phyloP scores from a whole-genome alignment of 2,329 filamentous ascomycete species.

The Curvularia sp. region DNA sequence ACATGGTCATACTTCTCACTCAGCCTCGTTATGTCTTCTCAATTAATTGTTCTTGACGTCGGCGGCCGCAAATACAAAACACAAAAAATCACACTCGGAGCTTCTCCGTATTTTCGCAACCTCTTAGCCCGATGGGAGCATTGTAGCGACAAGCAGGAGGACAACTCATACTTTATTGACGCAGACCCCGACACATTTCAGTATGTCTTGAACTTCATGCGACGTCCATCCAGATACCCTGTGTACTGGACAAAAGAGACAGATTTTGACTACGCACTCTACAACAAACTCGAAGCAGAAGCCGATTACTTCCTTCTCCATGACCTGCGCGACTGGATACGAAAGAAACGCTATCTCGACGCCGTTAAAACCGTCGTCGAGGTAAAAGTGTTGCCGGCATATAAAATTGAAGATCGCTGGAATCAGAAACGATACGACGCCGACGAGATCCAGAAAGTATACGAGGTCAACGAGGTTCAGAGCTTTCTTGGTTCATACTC shows the following conservation, averaged over 20 bases:
- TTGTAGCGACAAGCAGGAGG: slow-evolving; percentile 30
- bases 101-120: slow-evolving; percentile 27
- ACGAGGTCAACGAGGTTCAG: slow-evolving; percentile 8
- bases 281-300: slow-evolving; percentile 40
- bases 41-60: slow-evolving; percentile 15
- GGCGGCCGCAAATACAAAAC: slow-evolving; percentile 12
- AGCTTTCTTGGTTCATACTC: slow-evolving; percentile 12
- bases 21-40: slow-evolving; percentile 32
- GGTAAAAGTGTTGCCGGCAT: slow-evolving; percentile 3
- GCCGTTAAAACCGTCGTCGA: slow-evolving; percentile 23
- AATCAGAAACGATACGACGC: neutral
- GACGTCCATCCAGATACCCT: slow-evolving; percentile 36
- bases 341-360: slow-evolving; percentile 25
- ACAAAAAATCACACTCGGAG: slow-evolving; percentile 7
- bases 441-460: too few relatives aligned
- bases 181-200: slow-evolving; percentile 45
- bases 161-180: slow-evolving; percentile 50
- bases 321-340: slow-evolving; percentile 41
- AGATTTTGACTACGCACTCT: slow-evolving; percentile 43
- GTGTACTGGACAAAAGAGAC: slow-evolving; percentile 44
- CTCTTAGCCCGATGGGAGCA: slow-evolving; percentile 29
- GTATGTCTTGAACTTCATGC: slow-evolving; percentile 49
- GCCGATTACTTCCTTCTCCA: slow-evolving; percentile 45
- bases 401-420: neutral
- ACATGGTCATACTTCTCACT: slow-evolving; percentile 21